A percentile compares a stretch with the other conserved stretches of the same genome.
phyloP scores from a whole-genome alignment of 768 basidiomycete genomes.

The Macrolepiota albuminosa region DNA sequence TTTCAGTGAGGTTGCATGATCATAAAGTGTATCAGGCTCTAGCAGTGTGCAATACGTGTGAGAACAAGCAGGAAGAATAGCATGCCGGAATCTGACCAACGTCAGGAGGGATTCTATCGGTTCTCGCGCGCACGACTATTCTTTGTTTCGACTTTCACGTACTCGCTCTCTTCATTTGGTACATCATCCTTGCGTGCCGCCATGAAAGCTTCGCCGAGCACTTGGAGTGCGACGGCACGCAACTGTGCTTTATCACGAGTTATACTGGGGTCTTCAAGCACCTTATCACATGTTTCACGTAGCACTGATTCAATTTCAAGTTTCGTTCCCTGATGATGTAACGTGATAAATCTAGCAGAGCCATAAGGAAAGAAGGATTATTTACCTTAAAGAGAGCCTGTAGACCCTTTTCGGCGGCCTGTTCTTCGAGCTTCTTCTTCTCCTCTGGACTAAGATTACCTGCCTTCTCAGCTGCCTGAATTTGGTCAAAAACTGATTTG shows the following conservation, averaged over 20 bases:
- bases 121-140: conserved; percentile 43
- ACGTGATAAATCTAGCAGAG: not conserved
- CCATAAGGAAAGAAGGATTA: not conserved
- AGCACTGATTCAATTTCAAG: conserved; percentile 88
- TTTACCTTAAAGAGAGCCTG: conserved; percentile 85
- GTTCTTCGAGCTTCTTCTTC: conserved; percentile 79
- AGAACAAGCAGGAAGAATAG: not conserved
- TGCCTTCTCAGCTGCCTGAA: conserved; percentile 83
- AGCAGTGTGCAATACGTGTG: not conserved
- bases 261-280: conserved; percentile 56
- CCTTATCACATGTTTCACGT: conserved; percentile 82
- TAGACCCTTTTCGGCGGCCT: conserved; percentile 89
- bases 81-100: not conserved
- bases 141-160: conserved; percentile 78
- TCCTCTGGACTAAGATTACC: conserved; percentile 78
- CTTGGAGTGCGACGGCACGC: conserved; percentile 78
- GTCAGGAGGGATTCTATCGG: conserved; percentile 7
- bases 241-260: conserved; percentile 57
- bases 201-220: conserved; percentile 78
- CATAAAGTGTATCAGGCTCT: not conserved
- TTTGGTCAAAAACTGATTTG: conserved; percentile 87
- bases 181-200: conserved; percentile 60
- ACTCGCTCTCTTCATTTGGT: conserved; percentile 63
- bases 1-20: conserved; percentile 2
- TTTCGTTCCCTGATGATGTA: conserved; percentile 65